phyloP scores from a whole-genome alignment of 2,329 filamentous ascomycete species.

The Aschersonia sp. region DNA sequence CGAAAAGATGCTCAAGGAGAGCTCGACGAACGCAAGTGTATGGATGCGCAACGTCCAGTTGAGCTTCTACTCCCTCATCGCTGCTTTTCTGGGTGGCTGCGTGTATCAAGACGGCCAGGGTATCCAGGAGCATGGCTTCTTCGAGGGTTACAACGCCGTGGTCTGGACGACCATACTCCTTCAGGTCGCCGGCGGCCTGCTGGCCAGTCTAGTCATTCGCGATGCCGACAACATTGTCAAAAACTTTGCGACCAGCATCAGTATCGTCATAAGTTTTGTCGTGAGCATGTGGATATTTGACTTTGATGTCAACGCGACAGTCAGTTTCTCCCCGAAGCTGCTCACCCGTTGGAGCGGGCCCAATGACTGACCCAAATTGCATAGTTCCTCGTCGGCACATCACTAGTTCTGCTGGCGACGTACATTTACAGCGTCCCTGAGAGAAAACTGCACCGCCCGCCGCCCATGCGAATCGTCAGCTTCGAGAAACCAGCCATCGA shows the following conservation, averaged over 20 bases:
- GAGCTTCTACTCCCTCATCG: constrained; percentile 86
- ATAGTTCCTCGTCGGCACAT: constrained; percentile 72
- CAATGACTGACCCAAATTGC: neutral
- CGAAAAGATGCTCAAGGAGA: constrained; percentile 84
- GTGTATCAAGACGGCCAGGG: constrained; percentile 75
- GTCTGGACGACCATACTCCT: constrained; percentile 77
- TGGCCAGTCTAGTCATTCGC: constrained; percentile 36
- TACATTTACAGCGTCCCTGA: constrained; percentile 70
- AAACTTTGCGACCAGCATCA: constrained; percentile 87
- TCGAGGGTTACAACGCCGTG: constrained; percentile 83
- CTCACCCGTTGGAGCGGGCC: neutral
- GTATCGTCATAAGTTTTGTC: constrained; percentile 75
- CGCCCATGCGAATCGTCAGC: constrained; percentile 53
- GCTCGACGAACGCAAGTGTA: constrained; percentile 58
- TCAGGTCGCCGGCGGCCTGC: constrained; percentile 71
- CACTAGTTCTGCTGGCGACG: constrained; percentile 64
- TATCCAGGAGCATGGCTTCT: constrained; percentile 77
- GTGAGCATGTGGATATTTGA: constrained; percentile 80
- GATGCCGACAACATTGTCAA: constrained; percentile 62
- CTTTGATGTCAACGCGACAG: constrained; percentile 56
- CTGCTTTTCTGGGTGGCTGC: constrained; percentile 74
- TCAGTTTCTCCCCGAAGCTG: constrained; percentile 22
- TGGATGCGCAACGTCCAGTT: constrained; percentile 95
- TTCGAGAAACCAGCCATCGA: constrained; percentile 64
- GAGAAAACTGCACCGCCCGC: constrained; percentile 37